Conservation (phyloP, 495 filamentous ascomycete species). For the Aspergillus panamensis region DNA sequence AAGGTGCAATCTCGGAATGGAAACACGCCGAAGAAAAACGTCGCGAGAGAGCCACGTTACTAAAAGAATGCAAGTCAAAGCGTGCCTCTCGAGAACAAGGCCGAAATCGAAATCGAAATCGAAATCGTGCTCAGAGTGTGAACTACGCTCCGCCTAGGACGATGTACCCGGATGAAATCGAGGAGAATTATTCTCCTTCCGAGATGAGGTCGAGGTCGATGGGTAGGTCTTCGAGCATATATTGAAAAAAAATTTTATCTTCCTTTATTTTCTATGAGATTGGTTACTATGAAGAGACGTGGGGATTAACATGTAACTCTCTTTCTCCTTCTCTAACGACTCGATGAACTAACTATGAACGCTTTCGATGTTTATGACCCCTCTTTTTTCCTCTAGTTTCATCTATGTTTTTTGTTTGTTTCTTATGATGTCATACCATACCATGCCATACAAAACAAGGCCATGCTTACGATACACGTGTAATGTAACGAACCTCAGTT, state of each 20-base stretch:
- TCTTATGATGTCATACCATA: background rate
- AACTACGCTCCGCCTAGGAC: background rate
- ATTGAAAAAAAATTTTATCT: background rate
- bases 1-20: conserved; percentile 75
- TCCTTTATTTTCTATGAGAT: background rate
- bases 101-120: conserved; percentile 6
- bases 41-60: conserved; percentile 50
- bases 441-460: background rate
- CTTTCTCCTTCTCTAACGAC: background rate
- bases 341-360: conserved; percentile 1
- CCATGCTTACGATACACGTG: background rate
- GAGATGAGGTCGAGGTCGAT: conserved; percentile 12
- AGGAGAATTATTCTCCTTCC: conserved; percentile 16
- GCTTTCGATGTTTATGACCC: background rate
- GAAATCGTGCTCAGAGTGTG: conserved; percentile 12
- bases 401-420: background rate
- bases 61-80: conserved; percentile 38
- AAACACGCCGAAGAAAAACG: conserved; percentile 61
- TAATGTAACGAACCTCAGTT: background rate
- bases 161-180: conserved; percentile 24
- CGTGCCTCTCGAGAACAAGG: conserved; percentile 4
- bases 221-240: conserved; percentile 7
- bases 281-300: no score
- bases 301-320: background rate
- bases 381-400: background rate